phyloP scores from a whole-genome alignment of 1,284 basidiomycete species.

The Cryptococcus sp. region DNA sequence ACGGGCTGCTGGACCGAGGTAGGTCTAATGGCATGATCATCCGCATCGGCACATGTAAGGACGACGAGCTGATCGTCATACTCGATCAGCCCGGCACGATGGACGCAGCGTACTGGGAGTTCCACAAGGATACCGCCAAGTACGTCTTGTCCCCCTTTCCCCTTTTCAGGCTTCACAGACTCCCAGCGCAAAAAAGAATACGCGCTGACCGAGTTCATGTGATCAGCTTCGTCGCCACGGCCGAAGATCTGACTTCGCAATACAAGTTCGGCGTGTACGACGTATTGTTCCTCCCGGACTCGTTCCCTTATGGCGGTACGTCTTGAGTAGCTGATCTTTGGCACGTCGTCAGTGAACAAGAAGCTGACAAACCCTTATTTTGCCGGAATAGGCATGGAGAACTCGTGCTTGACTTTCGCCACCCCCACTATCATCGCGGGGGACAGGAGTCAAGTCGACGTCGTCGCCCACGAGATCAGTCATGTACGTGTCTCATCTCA shows the following conservation, averaged over 20 bases:
- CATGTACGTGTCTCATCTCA: conserved; percentile 31
- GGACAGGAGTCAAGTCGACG: conserved; percentile 81
- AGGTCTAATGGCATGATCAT: neutral
- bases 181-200: too few relatives aligned
- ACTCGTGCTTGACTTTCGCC: conserved; percentile 76
- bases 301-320: conserved; percentile 92
- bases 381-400: conserved; percentile 43
- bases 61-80: neutral
- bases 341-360: neutral
- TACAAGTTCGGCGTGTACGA: conserved; percentile 85
- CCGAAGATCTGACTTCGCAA: conserved; percentile 69
- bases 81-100: conserved; percentile 65
- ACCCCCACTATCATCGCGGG: conserved; percentile 83
- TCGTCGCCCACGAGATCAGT: conserved; percentile 66
- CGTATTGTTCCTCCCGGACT: conserved; percentile 85
- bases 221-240: conserved; percentile 69
- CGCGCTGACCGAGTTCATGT: neutral
- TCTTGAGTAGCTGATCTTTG: conserved; percentile 35
- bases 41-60: neutral
- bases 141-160: conserved; percentile 40
- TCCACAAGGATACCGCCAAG: conserved; percentile 78
- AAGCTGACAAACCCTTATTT: neutral
- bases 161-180: neutral
- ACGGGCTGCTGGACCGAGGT: conserved; percentile 84
- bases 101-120: conserved; percentile 81